Conservation (phyloP, 1,139 yeast genomes). For the Blastobotrys petasosporus region DNA sequence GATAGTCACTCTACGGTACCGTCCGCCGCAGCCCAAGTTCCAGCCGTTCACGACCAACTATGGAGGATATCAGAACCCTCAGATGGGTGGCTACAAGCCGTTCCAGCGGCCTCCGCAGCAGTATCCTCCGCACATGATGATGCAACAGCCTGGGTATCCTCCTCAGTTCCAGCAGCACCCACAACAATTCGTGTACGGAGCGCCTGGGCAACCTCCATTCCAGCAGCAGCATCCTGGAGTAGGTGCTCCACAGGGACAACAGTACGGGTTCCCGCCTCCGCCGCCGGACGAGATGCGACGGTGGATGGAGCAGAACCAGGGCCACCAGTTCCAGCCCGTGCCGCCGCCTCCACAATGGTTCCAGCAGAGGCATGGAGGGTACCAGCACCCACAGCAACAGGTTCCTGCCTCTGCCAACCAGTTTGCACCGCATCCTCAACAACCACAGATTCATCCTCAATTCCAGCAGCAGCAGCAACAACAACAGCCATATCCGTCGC, state of each 20-base stretch:
- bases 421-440: conserved; percentile 3
- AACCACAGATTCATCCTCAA: neutral
- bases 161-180: conserved; percentile 2
- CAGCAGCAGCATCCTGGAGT: conserved; percentile 5
- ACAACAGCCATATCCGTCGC: neutral
- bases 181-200: neutral
- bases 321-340: conserved; percentile 1
- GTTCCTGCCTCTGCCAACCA: neutral
- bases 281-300: conserved; percentile 1
- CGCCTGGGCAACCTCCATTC: neutral
- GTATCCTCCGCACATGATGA: neutral
- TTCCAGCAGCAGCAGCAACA: conserved; percentile 4
- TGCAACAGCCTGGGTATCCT: conserved; percentile 1
- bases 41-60: no score
- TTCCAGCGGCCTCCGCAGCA: no score
- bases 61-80: no score
- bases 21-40: conserved; percentile 5
- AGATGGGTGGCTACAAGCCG: no score
- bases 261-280: neutral
- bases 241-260: neutral
- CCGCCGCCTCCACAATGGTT: conserved; percentile 1
- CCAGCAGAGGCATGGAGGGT: neutral
- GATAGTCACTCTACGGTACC: conserved; percentile 11
- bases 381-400: neutral
- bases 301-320: neutral